Percentiles rank a stretch among this genome's conserved stretches.
phyloP scores from a whole-genome alignment of 2,329 filamentous ascomycete genomes.

The Pezicula carpinea region DNA sequence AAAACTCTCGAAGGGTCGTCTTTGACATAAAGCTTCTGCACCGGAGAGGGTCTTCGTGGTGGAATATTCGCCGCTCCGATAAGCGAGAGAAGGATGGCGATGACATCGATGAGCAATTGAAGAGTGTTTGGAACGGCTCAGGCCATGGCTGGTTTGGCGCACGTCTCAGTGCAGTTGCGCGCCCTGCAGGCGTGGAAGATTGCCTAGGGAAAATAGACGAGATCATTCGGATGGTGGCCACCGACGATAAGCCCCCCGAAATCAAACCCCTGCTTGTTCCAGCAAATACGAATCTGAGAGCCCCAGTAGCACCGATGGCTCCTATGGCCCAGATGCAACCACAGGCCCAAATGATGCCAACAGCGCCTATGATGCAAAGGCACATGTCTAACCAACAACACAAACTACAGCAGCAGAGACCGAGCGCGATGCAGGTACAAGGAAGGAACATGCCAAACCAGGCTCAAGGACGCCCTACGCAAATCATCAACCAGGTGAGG shows the following conservation, averaged over 20 bases:
- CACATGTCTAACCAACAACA: not conserved
- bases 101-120: conserved; percentile 35
- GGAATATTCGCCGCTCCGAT: conserved; percentile 23
- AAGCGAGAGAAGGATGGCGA: conserved; percentile 24
- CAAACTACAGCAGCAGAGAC: not conserved
- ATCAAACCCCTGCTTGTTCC: not conserved
- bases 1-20: conserved; percentile 34
- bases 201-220: conserved; percentile 23
- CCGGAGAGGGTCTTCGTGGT: conserved; percentile 39
- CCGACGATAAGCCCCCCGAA: not conserved
- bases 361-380: conserved; percentile 1
- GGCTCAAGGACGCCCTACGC: not conserved
- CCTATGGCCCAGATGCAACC: not conserved
- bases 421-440: not conserved
- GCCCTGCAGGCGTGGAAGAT: conserved; percentile 34
- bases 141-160: conserved; percentile 46
- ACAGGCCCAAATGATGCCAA: not conserved
- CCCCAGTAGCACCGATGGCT: not conserved
- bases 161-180: conserved; percentile 40
- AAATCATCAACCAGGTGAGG: not conserved
- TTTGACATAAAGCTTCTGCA: conserved; percentile 48
- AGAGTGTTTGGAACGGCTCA: conserved; percentile 39
- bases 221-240: conserved; percentile 7
- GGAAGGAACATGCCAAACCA: not conserved
- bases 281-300: not conserved